Base-by-base conservation (phyloP, 768 basidiomycete genomes). In the Rhodotorula diobovata region DNA sequence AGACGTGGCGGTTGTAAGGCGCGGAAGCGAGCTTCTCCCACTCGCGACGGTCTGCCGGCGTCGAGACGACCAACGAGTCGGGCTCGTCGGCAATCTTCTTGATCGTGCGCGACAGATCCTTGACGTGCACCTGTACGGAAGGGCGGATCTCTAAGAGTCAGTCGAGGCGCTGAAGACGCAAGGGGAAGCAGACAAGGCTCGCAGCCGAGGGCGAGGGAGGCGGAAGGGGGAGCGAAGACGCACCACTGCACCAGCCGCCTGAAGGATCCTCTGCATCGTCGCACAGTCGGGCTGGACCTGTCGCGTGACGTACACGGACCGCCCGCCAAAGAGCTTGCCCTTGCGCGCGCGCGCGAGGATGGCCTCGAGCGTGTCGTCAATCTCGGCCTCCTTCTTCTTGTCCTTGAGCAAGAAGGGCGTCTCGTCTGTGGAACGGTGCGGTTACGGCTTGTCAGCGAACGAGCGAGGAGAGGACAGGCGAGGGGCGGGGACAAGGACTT, bases 291-390 rank as follows among this genome's bases (percentile, higher is more conserved):
- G 82, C 0, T 82, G 77, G 1, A 91, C 86, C 15, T 84, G 87
- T 0, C 85, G 83, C 0, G 90, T 93, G 61, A 91, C 80, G 74
- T 91, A 93, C 80, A 94, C 91, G 0, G 83, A 85, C 79, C 85
- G 85, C 28, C 85, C 85, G 5, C 83, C 81, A 68, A 94, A 86
- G 0, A 93, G 78, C 68, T 83, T 86, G 15, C 86, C 86, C 37
- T 82, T 78, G 77, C 85, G 85, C 0, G 90, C 88, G 6, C 87
- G 83, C 30, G 79, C 78, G 23, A 93, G 80, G 0, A 88, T 86
- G 8, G 88, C 85, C 0, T 77, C 74, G 4, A 95, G 84, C 35
- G 84, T 85, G 81, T 93, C 86, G 0, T 81, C 81, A 80, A 87
- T 88, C 75, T 87, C 89, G 66, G 80, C 78, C 79, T 94, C 93